Conservation (phyloP, 805 yeast species). For the Zygoascus biomembranicola region DNA sequence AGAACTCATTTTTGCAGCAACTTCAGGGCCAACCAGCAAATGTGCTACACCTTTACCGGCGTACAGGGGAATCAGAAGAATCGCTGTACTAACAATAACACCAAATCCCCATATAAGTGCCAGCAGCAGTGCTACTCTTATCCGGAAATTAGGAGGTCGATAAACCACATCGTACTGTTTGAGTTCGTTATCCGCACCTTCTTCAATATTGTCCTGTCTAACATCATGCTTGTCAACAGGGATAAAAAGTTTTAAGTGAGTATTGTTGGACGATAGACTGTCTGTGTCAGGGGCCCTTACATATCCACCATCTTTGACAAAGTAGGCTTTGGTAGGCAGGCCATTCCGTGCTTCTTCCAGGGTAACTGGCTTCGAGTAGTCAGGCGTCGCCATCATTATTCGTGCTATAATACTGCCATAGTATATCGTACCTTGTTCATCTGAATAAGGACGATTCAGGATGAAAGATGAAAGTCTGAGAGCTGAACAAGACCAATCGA, state of each 20-base stretch:
- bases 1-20: not conserved
- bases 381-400: conserved; percentile 39
- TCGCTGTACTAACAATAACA: conserved; percentile 15
- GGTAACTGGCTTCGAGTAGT: conserved; percentile 51
- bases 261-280: conserved; percentile 51
- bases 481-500: conserved; percentile 44
- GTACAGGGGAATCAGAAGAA: conserved; percentile 21
- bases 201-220: conserved; percentile 31
- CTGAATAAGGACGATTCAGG: conserved; percentile 49
- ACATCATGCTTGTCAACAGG: conserved; percentile 56
- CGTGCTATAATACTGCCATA: conserved; percentile 45
- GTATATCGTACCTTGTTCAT: conserved; percentile 61
- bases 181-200: conserved; percentile 27
- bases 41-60: conserved; percentile 18
- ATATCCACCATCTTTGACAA: conserved; percentile 72
- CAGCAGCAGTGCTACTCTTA: conserved; percentile 45
- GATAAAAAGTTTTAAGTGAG: conserved; percentile 54
- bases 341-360: conserved; percentile 32
- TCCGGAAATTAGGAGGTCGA: conserved; percentile 69
- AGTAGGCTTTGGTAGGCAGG: conserved; percentile 41
- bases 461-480: conserved; percentile 79
- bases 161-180: conserved; percentile 66
- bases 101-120: conserved; percentile 40
- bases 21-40: not conserved
- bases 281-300: conserved; percentile 86